These are phyloP conservation scores for Apium graveolens DNA, from an alignment of 129 eudicot species.

Conservation along the genomic window DNA sequence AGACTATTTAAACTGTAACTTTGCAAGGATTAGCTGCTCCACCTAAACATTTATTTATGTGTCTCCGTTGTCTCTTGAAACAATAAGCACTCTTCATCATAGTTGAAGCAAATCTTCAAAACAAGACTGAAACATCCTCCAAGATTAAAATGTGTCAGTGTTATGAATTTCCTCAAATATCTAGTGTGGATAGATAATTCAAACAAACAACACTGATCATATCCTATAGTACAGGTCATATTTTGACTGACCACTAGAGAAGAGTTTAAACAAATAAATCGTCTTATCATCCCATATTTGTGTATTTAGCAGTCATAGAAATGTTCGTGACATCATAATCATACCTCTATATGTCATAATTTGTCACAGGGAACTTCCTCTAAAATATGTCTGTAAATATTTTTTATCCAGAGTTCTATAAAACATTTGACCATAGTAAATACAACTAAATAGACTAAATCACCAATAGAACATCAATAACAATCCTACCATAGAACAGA, in stretches of 20 bases:
- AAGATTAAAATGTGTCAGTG: not conserved
- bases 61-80: no score
- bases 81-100: not conserved
- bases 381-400: no score
- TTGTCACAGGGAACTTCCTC: not conserved
- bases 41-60: no score
- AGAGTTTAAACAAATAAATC: not conserved
- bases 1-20: constrained; percentile 9
- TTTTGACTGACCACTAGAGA: not conserved
- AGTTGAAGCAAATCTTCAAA: constrained; percentile 18
- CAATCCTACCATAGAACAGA: no score
- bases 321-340: not conserved
- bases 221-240: not conserved
- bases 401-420: no score
- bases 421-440: no score
- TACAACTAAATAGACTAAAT: no score
- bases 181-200: not conserved
- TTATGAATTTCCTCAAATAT: not conserved
- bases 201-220: not conserved
- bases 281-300: not conserved
- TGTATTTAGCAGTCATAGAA: not conserved
- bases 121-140: not conserved
- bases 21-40: constrained; percentile 9
- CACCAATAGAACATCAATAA: no score
- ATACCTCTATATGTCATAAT: not conserved